Conservation (phyloP, 352 stramenopile species). For the Pythium myriotylum region DNA sequence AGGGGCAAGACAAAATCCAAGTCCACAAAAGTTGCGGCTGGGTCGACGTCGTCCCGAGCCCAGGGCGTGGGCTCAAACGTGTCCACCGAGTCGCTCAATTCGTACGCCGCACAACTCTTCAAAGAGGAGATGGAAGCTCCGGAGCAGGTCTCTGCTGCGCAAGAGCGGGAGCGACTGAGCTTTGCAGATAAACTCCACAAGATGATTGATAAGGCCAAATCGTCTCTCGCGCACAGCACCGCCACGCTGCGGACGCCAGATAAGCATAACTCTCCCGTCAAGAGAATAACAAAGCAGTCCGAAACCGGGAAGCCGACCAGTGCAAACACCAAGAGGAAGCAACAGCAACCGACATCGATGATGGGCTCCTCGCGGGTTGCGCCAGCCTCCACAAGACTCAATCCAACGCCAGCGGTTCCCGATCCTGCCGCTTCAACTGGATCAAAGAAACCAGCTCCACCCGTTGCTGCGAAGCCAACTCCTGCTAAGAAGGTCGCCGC, state of each 20-base stretch:
- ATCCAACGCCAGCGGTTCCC: neutral
- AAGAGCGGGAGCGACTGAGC: constrained; percentile 63
- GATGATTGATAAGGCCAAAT: constrained; percentile 88
- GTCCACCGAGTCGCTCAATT: constrained; percentile 63
- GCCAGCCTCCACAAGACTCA: constrained; percentile 9
- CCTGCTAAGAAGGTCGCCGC: neutral
- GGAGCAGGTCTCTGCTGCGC: neutral
- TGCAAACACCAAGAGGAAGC: constrained; percentile 12
- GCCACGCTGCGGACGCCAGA: constrained; percentile 8
- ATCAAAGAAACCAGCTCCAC: neutral
- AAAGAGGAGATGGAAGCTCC: constrained; percentile 38
- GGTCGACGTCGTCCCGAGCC: neutral
- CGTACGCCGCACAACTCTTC: constrained; percentile 72
- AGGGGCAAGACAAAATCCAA: constrained; percentile 21
- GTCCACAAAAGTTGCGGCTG: neutral
- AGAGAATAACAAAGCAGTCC: neutral
- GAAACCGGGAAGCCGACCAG: neutral
- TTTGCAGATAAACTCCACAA: constrained; percentile 88
- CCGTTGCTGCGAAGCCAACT: constrained; percentile 1
- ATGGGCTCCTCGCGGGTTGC: constrained; percentile 8
- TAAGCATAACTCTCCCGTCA: constrained; percentile 1
- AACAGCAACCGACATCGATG: neutral
- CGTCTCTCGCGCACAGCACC: constrained; percentile 38
- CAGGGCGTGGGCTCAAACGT: constrained; percentile 15
- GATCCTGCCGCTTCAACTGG: neutral